A percentile compares a stretch with the other conserved stretches of the same genome.
phyloP scores from a whole-genome alignment of 2,329 filamentous ascomycete genomes.

The Neofusicoccum laricinum region DNA sequence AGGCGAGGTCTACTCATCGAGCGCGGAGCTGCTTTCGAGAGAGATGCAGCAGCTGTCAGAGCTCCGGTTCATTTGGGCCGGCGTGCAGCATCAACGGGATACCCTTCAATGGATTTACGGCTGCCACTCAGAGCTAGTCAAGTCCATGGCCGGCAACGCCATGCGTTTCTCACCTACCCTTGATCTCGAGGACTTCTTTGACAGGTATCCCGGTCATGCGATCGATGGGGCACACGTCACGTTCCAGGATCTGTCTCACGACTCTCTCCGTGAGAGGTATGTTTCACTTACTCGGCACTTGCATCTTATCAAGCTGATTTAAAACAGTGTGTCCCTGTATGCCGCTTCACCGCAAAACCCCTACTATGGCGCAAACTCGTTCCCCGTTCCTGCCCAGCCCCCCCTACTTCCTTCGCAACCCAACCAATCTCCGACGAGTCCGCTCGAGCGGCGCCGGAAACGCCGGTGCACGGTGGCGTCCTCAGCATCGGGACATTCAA shows the following conservation, averaged over 20 bases:
- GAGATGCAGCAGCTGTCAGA: conserved; percentile 80
- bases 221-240: conserved; percentile 75
- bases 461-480: conserved; percentile 29
- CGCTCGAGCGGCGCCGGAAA: conserved; percentile 23
- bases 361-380: neutral
- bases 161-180: conserved; percentile 77
- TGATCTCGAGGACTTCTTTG: conserved; percentile 84
- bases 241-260: conserved; percentile 64
- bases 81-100: conserved; percentile 75
- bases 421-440: conserved; percentile 18
- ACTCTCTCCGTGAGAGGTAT: conserved; percentile 59
- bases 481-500: conserved; percentile 21
- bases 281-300: neutral
- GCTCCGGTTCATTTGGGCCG: conserved; percentile 71
- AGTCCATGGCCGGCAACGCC: conserved; percentile 63
- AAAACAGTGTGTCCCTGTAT: conserved; percentile 14
- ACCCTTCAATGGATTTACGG: conserved; percentile 74
- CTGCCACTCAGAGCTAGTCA: conserved; percentile 78
- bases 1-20: conserved; percentile 62
- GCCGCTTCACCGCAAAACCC: conserved; percentile 11
- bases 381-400: conserved; percentile 21
- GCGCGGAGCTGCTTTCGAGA: conserved; percentile 67
- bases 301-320: conserved; percentile 3
- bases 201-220: conserved; percentile 69
- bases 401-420: conserved; percentile 24